Evolutionary conservation across 2,329 filamentous ascomycete species (phyloP).

Genomic region (Stenocarpella maydis): DNA sequence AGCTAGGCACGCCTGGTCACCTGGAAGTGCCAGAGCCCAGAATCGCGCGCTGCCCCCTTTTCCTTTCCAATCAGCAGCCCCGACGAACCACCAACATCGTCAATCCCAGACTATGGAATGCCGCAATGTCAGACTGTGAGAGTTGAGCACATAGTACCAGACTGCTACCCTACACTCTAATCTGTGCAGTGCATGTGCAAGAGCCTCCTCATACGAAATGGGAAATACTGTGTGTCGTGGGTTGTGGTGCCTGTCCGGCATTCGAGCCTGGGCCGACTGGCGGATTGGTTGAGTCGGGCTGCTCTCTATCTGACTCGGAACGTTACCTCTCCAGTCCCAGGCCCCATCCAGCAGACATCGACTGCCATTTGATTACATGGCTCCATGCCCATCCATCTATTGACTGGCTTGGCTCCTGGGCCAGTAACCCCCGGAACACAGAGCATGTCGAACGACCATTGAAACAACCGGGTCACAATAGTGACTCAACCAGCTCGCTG

Average conservation of each 20-base stretch:
- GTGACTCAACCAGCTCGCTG: slow-evolving; percentile 9
- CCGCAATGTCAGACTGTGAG: neutral
- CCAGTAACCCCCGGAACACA: no score
- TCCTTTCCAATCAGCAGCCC: neutral
- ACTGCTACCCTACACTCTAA: neutral
- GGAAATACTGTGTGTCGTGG: neutral
- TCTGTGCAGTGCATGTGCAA: neutral
- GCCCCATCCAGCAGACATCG: neutral
- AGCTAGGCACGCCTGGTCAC: neutral
- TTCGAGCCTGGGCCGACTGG: neutral
- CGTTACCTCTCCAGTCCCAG: neutral
- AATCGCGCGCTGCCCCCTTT: slow-evolving; percentile 19
- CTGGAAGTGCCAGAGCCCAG: neutral
- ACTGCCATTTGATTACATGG: neutral
- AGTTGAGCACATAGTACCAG: neutral
- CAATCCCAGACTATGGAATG: neutral
- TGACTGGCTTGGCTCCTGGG: no score
- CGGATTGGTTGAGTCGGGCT: neutral
- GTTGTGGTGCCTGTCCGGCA: neutral
- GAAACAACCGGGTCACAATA: slow-evolving; percentile 14
- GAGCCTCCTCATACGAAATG: neutral
- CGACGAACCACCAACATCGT: neutral
- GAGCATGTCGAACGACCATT: slow-evolving; percentile 13
- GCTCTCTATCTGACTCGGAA: slow-evolving; percentile 8
- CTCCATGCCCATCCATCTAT: neutral